Percentiles rank a stretch among this genome's conserved stretches.
Evolutionary conservation across 2,329 filamentous ascomycete genomes (phyloP).

Genomic region (Fusarium xylarioides): DNA sequence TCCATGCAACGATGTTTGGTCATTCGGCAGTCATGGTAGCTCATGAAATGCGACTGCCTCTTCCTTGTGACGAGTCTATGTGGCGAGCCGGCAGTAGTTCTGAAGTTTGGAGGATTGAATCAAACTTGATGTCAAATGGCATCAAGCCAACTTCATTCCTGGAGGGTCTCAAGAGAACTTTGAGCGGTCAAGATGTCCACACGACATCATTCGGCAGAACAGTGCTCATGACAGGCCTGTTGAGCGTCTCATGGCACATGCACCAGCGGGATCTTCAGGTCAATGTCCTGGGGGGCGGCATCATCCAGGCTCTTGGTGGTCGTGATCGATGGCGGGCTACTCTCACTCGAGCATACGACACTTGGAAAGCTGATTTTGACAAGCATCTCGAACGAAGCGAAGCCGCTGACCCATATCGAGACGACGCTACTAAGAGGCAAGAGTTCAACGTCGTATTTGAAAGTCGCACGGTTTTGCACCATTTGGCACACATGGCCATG

Average conservation of each 20-base stretch:
- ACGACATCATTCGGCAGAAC: slow-evolving; percentile 95
- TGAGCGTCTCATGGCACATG: slow-evolving; percentile 98
- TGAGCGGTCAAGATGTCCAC: slow-evolving; percentile 84
- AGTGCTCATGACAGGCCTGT: slow-evolving; percentile 90
- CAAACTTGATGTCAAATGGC: slow-evolving; percentile 80
- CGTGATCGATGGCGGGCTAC: slow-evolving; percentile 91
- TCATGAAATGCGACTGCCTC: slow-evolving; percentile 88
- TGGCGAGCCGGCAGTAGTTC: slow-evolving; percentile 91
- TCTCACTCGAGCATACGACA: slow-evolving; percentile 87
- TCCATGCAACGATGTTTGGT: slow-evolving; percentile 97
- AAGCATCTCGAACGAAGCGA: slow-evolving; percentile 74
- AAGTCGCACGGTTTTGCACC: slow-evolving; percentile 87
- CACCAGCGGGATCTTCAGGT: slow-evolving; percentile 95
- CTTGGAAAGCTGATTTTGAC: slow-evolving; percentile 94
- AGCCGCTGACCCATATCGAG: slow-evolving; percentile 62
- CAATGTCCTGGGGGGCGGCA: slow-evolving; percentile 78
- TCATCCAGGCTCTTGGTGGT: slow-evolving; percentile 81
- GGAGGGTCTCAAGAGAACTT: slow-evolving; percentile 87
- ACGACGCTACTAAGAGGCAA: slow-evolving; percentile 68
- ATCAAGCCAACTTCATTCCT: slow-evolving; percentile 88
- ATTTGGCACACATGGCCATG: slow-evolving; percentile 97
- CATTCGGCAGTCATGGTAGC: slow-evolving; percentile 97
- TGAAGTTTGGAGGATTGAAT: slow-evolving; percentile 86
- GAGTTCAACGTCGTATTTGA: slow-evolving; percentile 77
- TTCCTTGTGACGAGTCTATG: slow-evolving; percentile 91